These are phyloP conservation scores for Mastigamoeba balamuthi DNA, from an alignment of 78 protist species.

Conservation along the genomic window DNA sequence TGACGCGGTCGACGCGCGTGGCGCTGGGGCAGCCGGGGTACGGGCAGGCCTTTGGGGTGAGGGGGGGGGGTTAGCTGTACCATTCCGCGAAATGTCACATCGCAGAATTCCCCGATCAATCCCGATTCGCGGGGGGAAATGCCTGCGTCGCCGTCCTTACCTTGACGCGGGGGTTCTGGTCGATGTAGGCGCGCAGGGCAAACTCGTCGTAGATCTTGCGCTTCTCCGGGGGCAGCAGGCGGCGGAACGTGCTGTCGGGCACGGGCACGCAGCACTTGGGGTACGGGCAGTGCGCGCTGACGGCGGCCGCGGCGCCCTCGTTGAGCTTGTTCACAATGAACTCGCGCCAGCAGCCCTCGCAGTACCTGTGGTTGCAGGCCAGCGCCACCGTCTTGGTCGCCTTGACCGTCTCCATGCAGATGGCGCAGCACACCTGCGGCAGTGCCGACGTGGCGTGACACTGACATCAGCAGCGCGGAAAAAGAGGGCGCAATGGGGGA, in stretches of 20 bases:
- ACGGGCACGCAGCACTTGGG: conserved; percentile 44
- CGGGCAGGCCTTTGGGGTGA: conserved; percentile 62
- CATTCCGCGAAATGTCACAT: too few species aligned
- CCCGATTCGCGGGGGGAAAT: background rate
- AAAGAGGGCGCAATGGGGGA: too few species aligned
- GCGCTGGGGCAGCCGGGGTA: conserved; percentile 42
- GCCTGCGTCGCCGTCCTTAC: too few species aligned
- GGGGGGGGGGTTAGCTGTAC: too few species aligned
- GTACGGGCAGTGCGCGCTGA: conserved; percentile 32
- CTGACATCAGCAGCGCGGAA: too few species aligned
- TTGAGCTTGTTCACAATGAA: conserved; percentile 28
- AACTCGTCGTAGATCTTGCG: conserved; percentile 11
- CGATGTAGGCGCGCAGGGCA: conserved; percentile 20
- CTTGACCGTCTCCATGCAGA: conserved; percentile 41
- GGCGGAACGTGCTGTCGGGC: conserved; percentile 33
- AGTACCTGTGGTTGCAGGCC: conserved; percentile 43
- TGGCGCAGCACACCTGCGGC: too few species aligned
- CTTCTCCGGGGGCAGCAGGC: background rate
- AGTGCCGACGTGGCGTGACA: too few species aligned
- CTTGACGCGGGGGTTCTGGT: conserved; percentile 50
- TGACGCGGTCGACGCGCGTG: conserved; percentile 34
- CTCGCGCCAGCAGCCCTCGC: conserved; percentile 33
- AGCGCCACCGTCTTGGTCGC: conserved; percentile 30
- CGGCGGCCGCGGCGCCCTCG: conserved; percentile 29
- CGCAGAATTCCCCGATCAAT: background rate